These are phyloP conservation scores for Gossypium lobatum DNA, from an alignment of 441 rosid genomes.

Conservation along the genomic window DNA sequence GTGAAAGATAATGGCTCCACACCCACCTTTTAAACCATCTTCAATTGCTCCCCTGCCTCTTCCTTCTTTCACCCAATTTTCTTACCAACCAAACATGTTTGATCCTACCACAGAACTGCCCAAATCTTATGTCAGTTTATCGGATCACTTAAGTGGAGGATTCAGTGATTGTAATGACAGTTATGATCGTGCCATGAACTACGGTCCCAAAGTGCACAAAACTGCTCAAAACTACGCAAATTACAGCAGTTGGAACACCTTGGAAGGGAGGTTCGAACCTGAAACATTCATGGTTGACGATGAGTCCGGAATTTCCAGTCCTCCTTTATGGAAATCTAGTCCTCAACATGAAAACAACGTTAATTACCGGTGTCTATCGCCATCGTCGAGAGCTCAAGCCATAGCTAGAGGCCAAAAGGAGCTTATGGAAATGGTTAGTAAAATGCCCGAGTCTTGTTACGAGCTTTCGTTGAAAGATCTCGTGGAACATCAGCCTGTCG, in stretches of 20 bases:
- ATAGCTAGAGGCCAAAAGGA: constrained; percentile 78
- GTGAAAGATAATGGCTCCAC: constrained; percentile 18
- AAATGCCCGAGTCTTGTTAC: constrained; percentile 85
- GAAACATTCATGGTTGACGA: constrained; percentile 17
- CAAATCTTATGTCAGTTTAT: constrained; percentile 19
- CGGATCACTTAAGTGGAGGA: constrained; percentile 10
- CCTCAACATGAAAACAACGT: constrained; percentile 31
- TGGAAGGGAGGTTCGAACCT: background rate
- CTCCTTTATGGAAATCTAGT: constrained; percentile 60
- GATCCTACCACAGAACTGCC: constrained; percentile 25
- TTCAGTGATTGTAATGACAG: constrained; percentile 1
- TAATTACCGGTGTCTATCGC: constrained; percentile 48
- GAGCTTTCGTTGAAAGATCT: constrained; percentile 79
- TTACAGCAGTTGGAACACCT: constrained; percentile 13
- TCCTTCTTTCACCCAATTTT: background rate
- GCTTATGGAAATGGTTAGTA: constrained; percentile 89
- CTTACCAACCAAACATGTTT: constrained; percentile 29
- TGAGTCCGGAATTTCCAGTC: constrained; percentile 46
- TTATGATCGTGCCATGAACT: constrained; percentile 6
- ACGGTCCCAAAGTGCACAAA: constrained; percentile 6
- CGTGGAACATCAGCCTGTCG: constrained; percentile 40
- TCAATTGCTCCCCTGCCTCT: constrained; percentile 1
- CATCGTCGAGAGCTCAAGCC: constrained; percentile 57
- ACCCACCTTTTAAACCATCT: constrained; percentile 18
- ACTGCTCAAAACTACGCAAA: constrained; percentile 14